Evolutionary conservation across 768 basidiomycete species (phyloP).

Genomic region (Amanita rimosa): DNA sequence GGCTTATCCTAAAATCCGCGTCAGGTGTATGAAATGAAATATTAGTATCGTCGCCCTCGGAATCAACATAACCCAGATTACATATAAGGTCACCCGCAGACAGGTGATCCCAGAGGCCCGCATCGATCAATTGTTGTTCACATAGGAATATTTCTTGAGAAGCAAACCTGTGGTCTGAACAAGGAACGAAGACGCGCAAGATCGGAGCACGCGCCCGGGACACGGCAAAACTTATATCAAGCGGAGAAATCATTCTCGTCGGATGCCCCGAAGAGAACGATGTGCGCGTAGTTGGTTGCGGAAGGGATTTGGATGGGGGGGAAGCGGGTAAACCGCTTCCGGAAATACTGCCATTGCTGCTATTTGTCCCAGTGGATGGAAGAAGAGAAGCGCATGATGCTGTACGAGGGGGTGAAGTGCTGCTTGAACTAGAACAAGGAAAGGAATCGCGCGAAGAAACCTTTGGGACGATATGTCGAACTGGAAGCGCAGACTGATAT

Average conservation of each 20-base stretch:
- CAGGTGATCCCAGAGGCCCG: slow-evolving; percentile 65
- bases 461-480: neutral
- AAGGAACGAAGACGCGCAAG: slow-evolving; percentile 67
- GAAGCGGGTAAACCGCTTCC: neutral
- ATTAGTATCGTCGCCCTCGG: slow-evolving; percentile 6
- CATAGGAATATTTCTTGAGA: slow-evolving; percentile 39
- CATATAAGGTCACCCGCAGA: slow-evolving; percentile 70
- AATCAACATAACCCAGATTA: slow-evolving; percentile 70
- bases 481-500: neutral
- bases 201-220: slow-evolving; percentile 60
- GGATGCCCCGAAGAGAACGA: slow-evolving; percentile 7
- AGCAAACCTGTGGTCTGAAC: slow-evolving; percentile 35
- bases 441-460: neutral
- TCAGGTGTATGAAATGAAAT: slow-evolving; percentile 3
- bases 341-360: neutral
- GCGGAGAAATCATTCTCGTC: slow-evolving; percentile 28
- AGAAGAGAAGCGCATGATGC: slow-evolving; percentile 11
- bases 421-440: neutral
- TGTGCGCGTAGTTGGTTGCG: neutral
- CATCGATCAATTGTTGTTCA: slow-evolving; percentile 56
- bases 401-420: slow-evolving; percentile 13
- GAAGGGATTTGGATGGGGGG: slow-evolving; percentile 7
- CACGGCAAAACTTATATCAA: slow-evolving; percentile 52
- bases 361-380: neutral
- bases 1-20: neutral